These are phyloP conservation scores for Penstemon davidsonii DNA, from an alignment of 257 asterid species.

Conservation along the genomic window DNA sequence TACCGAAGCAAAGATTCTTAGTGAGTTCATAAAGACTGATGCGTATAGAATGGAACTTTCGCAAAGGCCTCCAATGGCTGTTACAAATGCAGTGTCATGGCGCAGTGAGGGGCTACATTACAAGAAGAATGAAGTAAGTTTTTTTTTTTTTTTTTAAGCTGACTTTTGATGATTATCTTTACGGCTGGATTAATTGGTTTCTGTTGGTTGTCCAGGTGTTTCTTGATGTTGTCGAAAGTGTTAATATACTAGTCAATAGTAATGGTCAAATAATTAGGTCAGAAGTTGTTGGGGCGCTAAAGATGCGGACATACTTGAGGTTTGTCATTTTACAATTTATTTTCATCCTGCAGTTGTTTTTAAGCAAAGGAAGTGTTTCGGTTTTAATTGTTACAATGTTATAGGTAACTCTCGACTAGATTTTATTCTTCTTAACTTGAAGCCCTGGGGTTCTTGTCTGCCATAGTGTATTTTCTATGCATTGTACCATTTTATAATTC, in stretches of 20 bases:
- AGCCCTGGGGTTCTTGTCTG: not conserved
- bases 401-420: not conserved
- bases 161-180: not conserved
- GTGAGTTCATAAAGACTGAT: constrained; percentile 46
- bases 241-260: constrained; percentile 48
- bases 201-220: constrained; percentile 41
- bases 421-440: not conserved
- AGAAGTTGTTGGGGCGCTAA: constrained; percentile 51
- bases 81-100: constrained; percentile 50
- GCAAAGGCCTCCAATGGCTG: constrained; percentile 52
- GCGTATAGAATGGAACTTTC: constrained; percentile 45
- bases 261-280: constrained; percentile 53
- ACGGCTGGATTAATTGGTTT: constrained; percentile 8
- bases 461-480: not conserved
- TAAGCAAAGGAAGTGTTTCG: not conserved
- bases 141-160: not conserved
- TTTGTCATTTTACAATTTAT: constrained; percentile 21
- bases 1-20: constrained; percentile 44
- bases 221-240: constrained; percentile 55
- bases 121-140: constrained; percentile 39
- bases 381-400: not conserved
- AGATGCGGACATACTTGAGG: constrained; percentile 53
- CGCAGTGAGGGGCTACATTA: constrained; percentile 45
- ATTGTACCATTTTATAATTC: not conserved
- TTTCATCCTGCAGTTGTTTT: not conserved